phyloP scores from a whole-genome alignment of 2,329 filamentous ascomycete genomes.

The Paecilomyces fulvus region DNA sequence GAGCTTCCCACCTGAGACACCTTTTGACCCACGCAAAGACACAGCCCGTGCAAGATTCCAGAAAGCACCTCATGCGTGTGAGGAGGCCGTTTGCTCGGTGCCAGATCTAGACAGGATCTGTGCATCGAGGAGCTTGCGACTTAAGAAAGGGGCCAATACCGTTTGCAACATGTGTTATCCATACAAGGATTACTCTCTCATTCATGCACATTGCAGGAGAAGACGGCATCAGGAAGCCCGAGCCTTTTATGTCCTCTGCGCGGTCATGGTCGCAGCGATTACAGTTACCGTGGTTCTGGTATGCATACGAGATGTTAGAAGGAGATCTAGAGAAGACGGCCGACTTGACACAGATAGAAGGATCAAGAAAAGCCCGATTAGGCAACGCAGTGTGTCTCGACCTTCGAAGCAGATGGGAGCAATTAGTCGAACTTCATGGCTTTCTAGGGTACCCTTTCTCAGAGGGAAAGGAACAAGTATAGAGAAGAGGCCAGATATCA shows the following conservation, averaged over 20 bases:
- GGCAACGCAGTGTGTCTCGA: background rate
- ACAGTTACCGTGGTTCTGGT: conserved; percentile 5
- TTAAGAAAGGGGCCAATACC: conserved; percentile 1
- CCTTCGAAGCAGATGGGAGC: background rate
- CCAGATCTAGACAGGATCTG: conserved; percentile 6
- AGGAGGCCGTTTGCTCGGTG: conserved; percentile 6
- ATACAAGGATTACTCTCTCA: conserved; percentile 4
- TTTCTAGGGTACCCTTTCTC: background rate
- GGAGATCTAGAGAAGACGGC: background rate
- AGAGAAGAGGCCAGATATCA: background rate
- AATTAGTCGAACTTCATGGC: background rate
- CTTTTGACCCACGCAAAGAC: background rate
- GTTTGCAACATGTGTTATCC: conserved; percentile 11
- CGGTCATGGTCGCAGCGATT: conserved; percentile 5
- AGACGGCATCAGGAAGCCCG: conserved; percentile 6
- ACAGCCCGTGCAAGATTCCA: background rate
- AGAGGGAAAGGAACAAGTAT: background rate
- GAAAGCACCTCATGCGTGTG: conserved; percentile 1
- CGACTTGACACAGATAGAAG: background rate
- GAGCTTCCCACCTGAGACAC: background rate
- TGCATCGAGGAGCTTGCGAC: background rate
- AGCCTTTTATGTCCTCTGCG: conserved; percentile 9
- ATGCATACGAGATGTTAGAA: conserved; percentile 6
- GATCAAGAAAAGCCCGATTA: background rate
- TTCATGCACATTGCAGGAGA: conserved; percentile 7